These are phyloP conservation scores for Pigoraptor vietnamica DNA, from an alignment of 78 protist genomes.

Conservation along the genomic window DNA sequence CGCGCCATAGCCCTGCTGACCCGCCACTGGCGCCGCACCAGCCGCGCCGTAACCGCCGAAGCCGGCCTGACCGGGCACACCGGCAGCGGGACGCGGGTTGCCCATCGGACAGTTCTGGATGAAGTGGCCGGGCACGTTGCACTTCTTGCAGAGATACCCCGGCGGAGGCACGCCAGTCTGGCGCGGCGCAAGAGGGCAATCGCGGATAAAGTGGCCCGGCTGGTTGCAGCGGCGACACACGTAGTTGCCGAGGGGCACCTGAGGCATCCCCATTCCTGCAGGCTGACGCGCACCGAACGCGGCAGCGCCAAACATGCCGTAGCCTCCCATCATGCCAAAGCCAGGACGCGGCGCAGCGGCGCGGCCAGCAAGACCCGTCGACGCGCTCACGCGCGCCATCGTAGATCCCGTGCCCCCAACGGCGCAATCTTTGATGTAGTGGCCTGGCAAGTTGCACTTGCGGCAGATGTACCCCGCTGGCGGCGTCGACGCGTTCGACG, in stretches of 20 bases:
- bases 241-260: background rate
- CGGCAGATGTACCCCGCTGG: background rate
- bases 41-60: background rate
- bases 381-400: background rate
- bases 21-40: background rate
- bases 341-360: background rate
- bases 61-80: background rate
- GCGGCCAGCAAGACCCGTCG: background rate
- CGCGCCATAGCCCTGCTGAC: background rate
- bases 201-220: background rate
- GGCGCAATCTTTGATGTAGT: background rate
- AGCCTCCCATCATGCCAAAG: background rate
- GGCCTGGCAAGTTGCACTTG: conserved; percentile 3
- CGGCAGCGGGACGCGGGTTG: background rate
- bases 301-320: background rate
- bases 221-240: background rate
- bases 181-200: background rate
- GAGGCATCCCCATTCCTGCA: no score
- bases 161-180: background rate
- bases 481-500: background rate
- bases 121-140: conserved; percentile 5
- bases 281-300: no score
- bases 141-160: background rate
- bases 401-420: background rate
- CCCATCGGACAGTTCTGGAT: background rate